phyloP scores from a whole-genome alignment of 768 basidiomycete genomes.

The Xerocomus potaroensis region DNA sequence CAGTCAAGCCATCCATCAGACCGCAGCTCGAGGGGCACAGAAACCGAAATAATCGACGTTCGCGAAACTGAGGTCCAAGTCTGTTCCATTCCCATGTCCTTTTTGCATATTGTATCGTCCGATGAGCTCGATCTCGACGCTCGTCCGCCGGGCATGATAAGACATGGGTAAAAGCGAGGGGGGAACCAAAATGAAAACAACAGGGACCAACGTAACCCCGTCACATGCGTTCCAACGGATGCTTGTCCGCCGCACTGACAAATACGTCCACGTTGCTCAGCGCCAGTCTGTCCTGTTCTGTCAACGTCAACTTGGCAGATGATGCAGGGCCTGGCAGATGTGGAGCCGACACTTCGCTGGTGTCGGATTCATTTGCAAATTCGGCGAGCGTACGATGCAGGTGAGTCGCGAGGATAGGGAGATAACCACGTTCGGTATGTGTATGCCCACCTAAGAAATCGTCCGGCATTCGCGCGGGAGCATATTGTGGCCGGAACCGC shows the following conservation, averaged over 20 bases:
- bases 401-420: constrained; percentile 66
- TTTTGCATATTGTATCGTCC: too few relatives aligned
- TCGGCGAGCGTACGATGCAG: constrained; percentile 49
- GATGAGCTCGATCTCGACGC: too few relatives aligned
- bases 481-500: constrained; percentile 14
- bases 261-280: constrained; percentile 48
- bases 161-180: too few relatives aligned
- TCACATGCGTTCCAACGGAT: constrained; percentile 71
- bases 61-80: too few relatives aligned
- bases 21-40: too few relatives aligned
- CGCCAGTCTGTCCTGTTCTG: constrained; percentile 28
- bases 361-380: constrained; percentile 23
- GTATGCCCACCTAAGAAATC: constrained; percentile 72
- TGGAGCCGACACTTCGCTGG: constrained; percentile 27
- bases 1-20: too few relatives aligned
- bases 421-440: constrained; percentile 93
- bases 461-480: constrained; percentile 16
- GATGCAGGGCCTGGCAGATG: constrained; percentile 12
- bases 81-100: too few relatives aligned
- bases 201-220: neutral
- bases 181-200: neutral
- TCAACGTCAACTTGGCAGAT: constrained; percentile 16
- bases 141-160: too few relatives aligned
- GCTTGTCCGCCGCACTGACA: constrained; percentile 67
- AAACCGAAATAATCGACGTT: too few relatives aligned